Conservation (phyloP, 805 yeast species). For the Cyberlindnera amylophila region DNA sequence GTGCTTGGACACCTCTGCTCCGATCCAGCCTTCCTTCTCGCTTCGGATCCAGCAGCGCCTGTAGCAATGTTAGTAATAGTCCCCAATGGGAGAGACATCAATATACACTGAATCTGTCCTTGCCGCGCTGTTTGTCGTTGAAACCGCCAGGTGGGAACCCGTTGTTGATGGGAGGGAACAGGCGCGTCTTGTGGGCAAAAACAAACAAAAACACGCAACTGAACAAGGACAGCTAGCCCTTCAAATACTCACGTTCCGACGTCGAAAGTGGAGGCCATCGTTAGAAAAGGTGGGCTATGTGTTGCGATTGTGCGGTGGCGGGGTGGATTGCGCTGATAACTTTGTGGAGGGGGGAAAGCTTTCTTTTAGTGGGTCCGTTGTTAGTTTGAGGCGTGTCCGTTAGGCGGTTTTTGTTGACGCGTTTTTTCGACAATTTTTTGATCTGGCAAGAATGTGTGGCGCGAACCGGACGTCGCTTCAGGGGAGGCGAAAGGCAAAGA, state of each 20-base stretch:
- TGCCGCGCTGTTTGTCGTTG: not conserved
- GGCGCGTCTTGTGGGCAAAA: conserved; percentile 2
- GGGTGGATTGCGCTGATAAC: not conserved
- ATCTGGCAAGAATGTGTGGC: conserved; percentile 19
- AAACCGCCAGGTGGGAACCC: not conserved
- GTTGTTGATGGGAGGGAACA: not conserved
- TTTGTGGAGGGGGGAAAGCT: not conserved
- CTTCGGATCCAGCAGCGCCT: conserved; percentile 80
- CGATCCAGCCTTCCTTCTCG: conserved; percentile 67
- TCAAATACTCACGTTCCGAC: conserved; percentile 47
- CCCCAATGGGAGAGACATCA: no score
- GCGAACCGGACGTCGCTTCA: conserved; percentile 8
- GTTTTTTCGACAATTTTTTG: conserved; percentile 14
- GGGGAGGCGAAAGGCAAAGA: no score
- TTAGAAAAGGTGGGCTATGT: not conserved
- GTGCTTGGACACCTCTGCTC: conserved; percentile 54
- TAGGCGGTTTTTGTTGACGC: conserved; percentile 15
- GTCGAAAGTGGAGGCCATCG: conserved; percentile 42
- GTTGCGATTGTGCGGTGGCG: not conserved
- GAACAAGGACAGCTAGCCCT: not conserved
- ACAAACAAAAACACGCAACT: conserved; percentile 1
- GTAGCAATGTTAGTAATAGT: no score
- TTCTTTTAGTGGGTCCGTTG: not conserved
- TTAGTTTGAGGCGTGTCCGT: conserved; percentile 7
- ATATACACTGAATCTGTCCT: not conserved